A percentile compares a stretch with the other conserved stretches of the same genome.
Evolutionary conservation across 2,329 filamentous ascomycete species (phyloP).

Genomic region (Pleoardoris graminearum): DNA sequence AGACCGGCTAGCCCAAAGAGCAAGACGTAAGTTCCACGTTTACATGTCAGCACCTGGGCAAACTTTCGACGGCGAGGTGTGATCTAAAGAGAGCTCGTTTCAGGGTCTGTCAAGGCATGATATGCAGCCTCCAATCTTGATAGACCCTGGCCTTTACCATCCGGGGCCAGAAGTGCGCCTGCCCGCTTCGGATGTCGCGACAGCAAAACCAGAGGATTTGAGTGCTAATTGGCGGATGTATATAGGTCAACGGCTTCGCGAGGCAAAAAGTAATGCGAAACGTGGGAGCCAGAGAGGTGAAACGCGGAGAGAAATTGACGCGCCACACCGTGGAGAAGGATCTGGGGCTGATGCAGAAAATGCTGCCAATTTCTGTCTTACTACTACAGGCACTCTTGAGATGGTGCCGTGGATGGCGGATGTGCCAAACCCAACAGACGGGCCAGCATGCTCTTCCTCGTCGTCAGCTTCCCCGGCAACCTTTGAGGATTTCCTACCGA

Average conservation of each 20-base stretch:
- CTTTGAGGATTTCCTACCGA: constrained; percentile 3
- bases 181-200: constrained; percentile 5
- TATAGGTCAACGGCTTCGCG: constrained; percentile 18
- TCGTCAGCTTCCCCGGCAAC: neutral
- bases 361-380: neutral
- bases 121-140: constrained; percentile 8
- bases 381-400: neutral
- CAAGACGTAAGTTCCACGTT: constrained; percentile 39
- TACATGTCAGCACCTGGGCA: neutral
- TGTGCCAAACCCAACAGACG: too few species aligned
- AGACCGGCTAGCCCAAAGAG: constrained; percentile 46
- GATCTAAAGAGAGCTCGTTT: neutral
- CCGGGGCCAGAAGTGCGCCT: neutral
- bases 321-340: constrained; percentile 2
- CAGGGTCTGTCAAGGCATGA: constrained; percentile 16
- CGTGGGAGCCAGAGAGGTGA: constrained; percentile 8
- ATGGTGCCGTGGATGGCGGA: constrained; percentile 4
- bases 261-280: constrained; percentile 19
- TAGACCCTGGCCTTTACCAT: constrained; percentile 14
- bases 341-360: neutral
- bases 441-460: neutral
- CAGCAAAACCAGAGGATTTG: neutral
- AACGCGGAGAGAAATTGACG: constrained; percentile 6
- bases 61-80: neutral
- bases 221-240: constrained; percentile 7